These are phyloP conservation scores for Candida pseudofarinosa DNA, from an alignment of 805 yeast genomes.

Conservation along the genomic window DNA sequence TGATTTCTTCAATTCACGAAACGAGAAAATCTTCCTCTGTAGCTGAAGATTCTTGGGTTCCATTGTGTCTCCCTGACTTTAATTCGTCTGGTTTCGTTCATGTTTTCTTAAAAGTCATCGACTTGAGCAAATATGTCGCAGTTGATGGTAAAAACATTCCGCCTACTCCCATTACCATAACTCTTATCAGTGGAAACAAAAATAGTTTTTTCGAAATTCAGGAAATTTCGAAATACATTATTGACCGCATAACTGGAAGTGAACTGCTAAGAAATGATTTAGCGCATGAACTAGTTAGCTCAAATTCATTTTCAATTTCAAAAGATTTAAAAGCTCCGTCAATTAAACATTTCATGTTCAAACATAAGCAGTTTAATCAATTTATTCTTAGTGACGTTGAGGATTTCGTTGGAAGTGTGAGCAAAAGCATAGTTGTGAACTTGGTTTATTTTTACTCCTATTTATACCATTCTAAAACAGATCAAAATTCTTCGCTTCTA, in stretches of 20 bases:
- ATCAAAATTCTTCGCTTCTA: constrained; percentile 14
- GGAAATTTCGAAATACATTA: constrained; percentile 50
- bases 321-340: constrained; percentile 27
- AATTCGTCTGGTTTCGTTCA: constrained; percentile 85
- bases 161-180: constrained; percentile 32
- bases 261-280: constrained; percentile 18
- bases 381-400: constrained; percentile 44
- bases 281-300: constrained; percentile 18
- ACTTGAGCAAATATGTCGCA: constrained; percentile 15
- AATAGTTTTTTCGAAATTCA: constrained; percentile 77
- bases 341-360: constrained; percentile 78
- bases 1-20: constrained; percentile 51
- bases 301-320: constrained; percentile 15
- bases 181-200: constrained; percentile 63
- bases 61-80: constrained; percentile 87
- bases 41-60: constrained; percentile 85
- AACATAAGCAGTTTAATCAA: constrained; percentile 66
- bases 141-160: constrained; percentile 9
- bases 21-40: constrained; percentile 16
- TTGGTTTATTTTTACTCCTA: constrained; percentile 32
- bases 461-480: constrained; percentile 22
- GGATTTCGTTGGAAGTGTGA: constrained; percentile 16
- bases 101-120: constrained; percentile 57
- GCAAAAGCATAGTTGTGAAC: constrained; percentile 27
- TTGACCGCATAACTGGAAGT: constrained; percentile 24